phyloP scores from a whole-genome alignment of 768 basidiomycete species.

The Chalciporus chontae region DNA sequence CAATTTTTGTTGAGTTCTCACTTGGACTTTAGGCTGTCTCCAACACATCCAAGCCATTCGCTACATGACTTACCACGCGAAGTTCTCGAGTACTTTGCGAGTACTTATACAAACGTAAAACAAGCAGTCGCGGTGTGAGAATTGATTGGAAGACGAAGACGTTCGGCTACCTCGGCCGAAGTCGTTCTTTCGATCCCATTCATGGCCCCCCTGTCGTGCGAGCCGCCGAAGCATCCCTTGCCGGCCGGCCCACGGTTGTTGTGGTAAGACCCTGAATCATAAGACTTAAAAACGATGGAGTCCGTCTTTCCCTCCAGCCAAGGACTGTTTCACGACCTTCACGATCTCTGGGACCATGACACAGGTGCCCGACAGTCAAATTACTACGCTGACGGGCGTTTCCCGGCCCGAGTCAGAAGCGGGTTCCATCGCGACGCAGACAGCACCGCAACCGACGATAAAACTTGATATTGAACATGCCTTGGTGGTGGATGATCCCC shows the following conservation, averaged over 20 bases:
- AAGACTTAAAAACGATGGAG: slow-evolving; percentile 4
- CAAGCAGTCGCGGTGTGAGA: background rate
- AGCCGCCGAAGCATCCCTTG: background rate
- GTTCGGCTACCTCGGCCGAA: slow-evolving; percentile 12
- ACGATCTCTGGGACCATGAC: slow-evolving; percentile 5
- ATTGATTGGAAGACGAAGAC: too few relatives aligned
- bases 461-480: slow-evolving; percentile 37
- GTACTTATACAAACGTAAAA: too few relatives aligned
- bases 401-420: background rate
- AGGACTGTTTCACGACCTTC: background rate
- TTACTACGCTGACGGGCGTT: background rate
- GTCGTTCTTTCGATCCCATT: background rate
- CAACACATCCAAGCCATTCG: too few relatives aligned
- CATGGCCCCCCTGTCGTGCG: background rate
- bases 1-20: too few relatives aligned
- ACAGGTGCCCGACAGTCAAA: slow-evolving; percentile 1
- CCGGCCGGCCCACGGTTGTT: background rate
- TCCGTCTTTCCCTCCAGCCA: background rate
- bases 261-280: background rate
- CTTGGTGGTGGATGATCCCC: slow-evolving; percentile 57
- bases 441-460: background rate
- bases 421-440: background rate
- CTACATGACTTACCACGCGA: too few relatives aligned
- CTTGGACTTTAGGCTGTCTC: too few relatives aligned
- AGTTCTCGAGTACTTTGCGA: background rate